These are phyloP conservation scores for Ophiostoma ulmi DNA, from an alignment of 2,329 filamentous ascomycete species.

Conservation along the genomic window DNA sequence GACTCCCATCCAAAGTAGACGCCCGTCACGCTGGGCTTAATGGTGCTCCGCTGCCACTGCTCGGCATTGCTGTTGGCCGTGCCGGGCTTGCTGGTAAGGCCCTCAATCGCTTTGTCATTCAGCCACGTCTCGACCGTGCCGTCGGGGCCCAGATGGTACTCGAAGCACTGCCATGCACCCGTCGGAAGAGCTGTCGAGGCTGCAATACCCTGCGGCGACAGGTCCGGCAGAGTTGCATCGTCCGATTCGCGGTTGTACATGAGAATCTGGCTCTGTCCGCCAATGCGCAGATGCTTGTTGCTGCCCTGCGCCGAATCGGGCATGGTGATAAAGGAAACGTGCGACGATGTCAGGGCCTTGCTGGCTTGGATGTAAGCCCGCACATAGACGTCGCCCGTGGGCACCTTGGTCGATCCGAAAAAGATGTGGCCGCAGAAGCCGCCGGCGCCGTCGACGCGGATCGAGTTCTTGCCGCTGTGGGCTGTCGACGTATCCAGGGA, in stretches of 20 bases:
- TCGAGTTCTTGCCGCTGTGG: slow-evolving; percentile 52
- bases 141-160: slow-evolving; percentile 55
- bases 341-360: slow-evolving; percentile 53
- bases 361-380: slow-evolving; percentile 45
- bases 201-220: slow-evolving; percentile 55
- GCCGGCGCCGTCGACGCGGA: slow-evolving; percentile 48
- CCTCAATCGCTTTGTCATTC: slow-evolving; percentile 47
- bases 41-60: slow-evolving; percentile 47
- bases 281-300: slow-evolving; percentile 58
- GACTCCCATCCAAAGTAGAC: slow-evolving; percentile 61
- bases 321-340: slow-evolving; percentile 62
- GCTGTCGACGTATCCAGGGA: slow-evolving; percentile 52
- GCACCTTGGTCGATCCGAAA: slow-evolving; percentile 53
- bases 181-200: slow-evolving; percentile 48
- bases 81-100: slow-evolving; percentile 46
- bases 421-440: slow-evolving; percentile 57
- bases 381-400: slow-evolving; percentile 45
- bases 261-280: slow-evolving; percentile 55
- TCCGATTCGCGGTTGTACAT: slow-evolving; percentile 62
- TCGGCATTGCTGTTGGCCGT: slow-evolving; percentile 47
- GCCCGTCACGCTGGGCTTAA: slow-evolving; percentile 49
- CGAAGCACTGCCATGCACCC: slow-evolving; percentile 53
- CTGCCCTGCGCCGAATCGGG: slow-evolving; percentile 51
- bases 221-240: slow-evolving; percentile 57
- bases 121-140: slow-evolving; percentile 58